Evolutionary conservation across 73 alveolate genomes (phyloP).

Genomic region (Paramecium primaurelia): DNA sequence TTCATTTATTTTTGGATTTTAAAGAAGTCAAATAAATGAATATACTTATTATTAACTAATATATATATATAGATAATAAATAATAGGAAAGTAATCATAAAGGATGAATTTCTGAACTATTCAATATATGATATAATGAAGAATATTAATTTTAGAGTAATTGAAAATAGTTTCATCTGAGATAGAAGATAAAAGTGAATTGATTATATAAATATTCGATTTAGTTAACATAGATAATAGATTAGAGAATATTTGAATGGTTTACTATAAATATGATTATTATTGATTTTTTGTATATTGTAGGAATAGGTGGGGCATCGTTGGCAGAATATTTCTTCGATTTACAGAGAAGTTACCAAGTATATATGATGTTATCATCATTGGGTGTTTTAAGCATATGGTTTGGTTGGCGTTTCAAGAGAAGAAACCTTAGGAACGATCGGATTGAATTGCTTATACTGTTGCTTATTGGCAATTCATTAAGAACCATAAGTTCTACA

Average conservation of each 20-base stretch:
- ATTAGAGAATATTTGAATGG: background rate
- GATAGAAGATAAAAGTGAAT: background rate
- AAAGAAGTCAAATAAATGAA: too few species aligned
- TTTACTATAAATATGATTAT: constrained; percentile 5
- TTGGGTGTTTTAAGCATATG: background rate
- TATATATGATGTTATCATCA: background rate
- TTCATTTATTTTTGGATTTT: too few species aligned
- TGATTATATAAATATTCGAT: background rate
- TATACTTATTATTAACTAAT: too few species aligned
- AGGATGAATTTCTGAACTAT: background rate
- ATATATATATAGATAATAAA: too few species aligned
- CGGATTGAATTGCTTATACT: background rate
- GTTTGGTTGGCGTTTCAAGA: background rate
- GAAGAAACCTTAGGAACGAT: background rate
- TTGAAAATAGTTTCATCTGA: background rate
- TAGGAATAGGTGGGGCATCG: background rate
- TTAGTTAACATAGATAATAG: background rate
- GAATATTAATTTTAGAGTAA: background rate
- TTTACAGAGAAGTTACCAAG: background rate
- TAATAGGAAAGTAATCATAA: too few species aligned
- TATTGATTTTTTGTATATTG: background rate
- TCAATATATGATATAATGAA: background rate
- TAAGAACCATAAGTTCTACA: background rate
- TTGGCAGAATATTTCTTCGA: background rate
- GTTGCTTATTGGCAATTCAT: background rate